These are phyloP conservation scores for Coccomyxa sp. DNA, from an alignment of 139 green algal genomes.

Conservation along the genomic window DNA sequence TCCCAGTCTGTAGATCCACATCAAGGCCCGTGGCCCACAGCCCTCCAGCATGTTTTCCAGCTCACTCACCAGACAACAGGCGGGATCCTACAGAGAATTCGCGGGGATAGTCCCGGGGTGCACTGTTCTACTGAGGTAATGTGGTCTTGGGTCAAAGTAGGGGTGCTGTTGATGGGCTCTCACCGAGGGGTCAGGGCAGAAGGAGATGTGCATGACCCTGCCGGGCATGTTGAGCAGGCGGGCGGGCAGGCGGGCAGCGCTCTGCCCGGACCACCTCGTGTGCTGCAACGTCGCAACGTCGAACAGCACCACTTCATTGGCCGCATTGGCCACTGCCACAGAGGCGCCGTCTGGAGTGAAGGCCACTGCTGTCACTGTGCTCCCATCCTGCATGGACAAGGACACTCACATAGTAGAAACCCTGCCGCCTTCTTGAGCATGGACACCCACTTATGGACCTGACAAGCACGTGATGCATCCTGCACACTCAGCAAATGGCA, in stretches of 20 bases:
- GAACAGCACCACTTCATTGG: slow-evolving; percentile 34
- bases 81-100: not conserved
- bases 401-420: not conserved
- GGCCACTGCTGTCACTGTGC: slow-evolving; percentile 33
- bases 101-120: no score
- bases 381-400: not conserved
- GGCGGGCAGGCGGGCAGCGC: slow-evolving; percentile 11
- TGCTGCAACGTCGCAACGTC: slow-evolving; percentile 25
- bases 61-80: not conserved
- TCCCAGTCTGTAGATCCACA: no score
- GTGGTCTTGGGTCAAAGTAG: no score
- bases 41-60: no score
- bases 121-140: no score
- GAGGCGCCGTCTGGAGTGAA: slow-evolving; percentile 46
- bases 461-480: no score
- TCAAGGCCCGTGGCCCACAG: no score
- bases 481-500: not conserved
- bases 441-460: not conserved
- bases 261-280: slow-evolving; percentile 29
- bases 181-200: slow-evolving; percentile 23
- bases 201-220: slow-evolving; percentile 25
- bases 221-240: slow-evolving; percentile 38
- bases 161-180: no score
- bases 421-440: not conserved
- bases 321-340: slow-evolving; percentile 40